These are phyloP conservation scores for Wallacemonas sp. DNA, from an alignment of 208 protist species.

Conservation along the genomic window DNA sequence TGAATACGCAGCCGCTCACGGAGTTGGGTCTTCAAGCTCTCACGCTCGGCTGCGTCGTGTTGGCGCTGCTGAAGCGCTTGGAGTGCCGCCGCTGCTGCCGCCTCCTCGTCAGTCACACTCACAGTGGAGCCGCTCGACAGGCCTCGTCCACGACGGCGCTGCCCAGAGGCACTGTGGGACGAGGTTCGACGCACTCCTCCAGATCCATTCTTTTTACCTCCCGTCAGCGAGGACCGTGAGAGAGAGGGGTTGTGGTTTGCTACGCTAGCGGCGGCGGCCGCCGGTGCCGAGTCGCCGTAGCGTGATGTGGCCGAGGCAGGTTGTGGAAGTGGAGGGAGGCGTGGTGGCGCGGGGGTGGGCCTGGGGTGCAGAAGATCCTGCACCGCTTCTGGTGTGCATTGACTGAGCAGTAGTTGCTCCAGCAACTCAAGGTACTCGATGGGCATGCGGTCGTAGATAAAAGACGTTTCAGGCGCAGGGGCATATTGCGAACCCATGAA, in stretches of 20 bases:
- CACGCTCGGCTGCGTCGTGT: neutral
- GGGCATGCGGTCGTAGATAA: slow-evolving; percentile 61
- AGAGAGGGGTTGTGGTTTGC: too few species aligned
- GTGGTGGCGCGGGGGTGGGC: slow-evolving; percentile 1
- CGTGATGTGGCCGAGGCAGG: neutral
- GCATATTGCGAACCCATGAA: slow-evolving; percentile 51
- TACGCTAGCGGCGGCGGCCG: too few species aligned
- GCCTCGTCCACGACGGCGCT: neutral
- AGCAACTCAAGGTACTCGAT: slow-evolving; percentile 71
- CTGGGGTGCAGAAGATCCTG: slow-evolving; percentile 8
- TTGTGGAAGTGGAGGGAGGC: slow-evolving; percentile 1
- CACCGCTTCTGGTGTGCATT: slow-evolving; percentile 19
- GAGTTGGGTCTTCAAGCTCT: neutral
- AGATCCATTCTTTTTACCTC: neutral
- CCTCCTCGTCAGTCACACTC: slow-evolving; percentile 5
- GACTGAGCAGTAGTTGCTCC: slow-evolving; percentile 59
- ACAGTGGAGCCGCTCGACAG: neutral
- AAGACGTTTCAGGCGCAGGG: slow-evolving; percentile 14
- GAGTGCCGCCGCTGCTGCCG: neutral
- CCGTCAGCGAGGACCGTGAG: neutral
- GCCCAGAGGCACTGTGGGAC: too few species aligned
- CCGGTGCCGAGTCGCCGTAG: too few species aligned
- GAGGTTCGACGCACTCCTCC: too few species aligned
- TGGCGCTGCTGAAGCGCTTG: neutral
- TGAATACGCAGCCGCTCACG: slow-evolving; percentile 7